These are phyloP conservation scores for Comarum palustre DNA, from an alignment of 306 rosid genomes.

Conservation along the genomic window DNA sequence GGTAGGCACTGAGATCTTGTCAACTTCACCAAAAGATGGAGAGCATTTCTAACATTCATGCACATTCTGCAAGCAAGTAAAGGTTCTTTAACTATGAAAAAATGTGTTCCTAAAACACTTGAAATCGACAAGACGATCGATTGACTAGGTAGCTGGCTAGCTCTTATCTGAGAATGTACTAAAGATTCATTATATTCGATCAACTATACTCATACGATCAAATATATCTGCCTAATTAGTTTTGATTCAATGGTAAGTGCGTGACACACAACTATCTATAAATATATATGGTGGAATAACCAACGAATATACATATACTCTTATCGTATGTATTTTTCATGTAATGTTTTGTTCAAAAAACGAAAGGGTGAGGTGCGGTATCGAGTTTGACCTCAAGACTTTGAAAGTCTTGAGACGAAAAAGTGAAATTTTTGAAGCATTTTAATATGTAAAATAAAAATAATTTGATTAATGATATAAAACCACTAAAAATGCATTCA, in stretches of 20 bases:
- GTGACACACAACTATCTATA: not conserved
- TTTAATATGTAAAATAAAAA: too few species aligned
- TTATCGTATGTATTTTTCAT: too few species aligned
- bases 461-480: too few species aligned
- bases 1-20: conserved; percentile 28
- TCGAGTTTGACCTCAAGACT: too few species aligned
- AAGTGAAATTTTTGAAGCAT: too few species aligned
- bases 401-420: too few species aligned
- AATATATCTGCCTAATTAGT: not conserved
- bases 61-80: not conserved
- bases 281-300: too few species aligned
- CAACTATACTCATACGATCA: not conserved
- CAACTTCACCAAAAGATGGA: conserved; percentile 5
- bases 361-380: too few species aligned
- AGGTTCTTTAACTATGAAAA: not conserved
- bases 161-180: not conserved
- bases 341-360: too few species aligned
- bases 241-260: not conserved
- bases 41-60: not conserved
- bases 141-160: not conserved
- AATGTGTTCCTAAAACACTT: not conserved
- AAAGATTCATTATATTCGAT: not conserved
- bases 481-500: too few species aligned
- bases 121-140: not conserved
- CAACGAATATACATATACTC: not conserved